These are phyloP conservation scores for Puccinia sorghi DNA, from an alignment of 1,284 basidiomycete species.

Conservation along the genomic window DNA sequence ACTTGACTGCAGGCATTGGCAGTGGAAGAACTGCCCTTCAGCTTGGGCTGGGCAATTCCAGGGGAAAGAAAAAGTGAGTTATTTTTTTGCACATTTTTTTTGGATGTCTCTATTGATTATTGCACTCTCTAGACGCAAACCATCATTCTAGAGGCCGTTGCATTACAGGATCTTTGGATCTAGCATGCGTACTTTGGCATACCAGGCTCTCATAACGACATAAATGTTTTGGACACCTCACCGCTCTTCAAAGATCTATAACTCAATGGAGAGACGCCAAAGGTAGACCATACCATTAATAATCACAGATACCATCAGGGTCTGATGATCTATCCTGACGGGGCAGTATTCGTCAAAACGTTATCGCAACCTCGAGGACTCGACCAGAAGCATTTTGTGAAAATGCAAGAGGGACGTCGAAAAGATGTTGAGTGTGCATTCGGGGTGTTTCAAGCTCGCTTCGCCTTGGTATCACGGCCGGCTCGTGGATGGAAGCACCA, in stretches of 20 bases:
- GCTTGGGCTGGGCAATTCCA: constrained; percentile 24
- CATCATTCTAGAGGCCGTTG: too few species aligned
- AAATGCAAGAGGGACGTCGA: neutral
- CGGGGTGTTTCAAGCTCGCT: neutral
- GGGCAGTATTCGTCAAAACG: constrained; percentile 15
- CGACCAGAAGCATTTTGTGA: neutral
- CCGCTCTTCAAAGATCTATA: too few species aligned
- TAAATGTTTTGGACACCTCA: neutral
- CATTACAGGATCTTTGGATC: too few species aligned
- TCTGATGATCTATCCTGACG: constrained; percentile 28
- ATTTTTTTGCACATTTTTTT: neutral
- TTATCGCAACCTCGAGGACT: constrained; percentile 9
- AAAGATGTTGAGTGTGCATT: constrained; percentile 17
- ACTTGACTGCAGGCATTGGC: constrained; percentile 15
- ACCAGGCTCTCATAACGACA: too few species aligned
- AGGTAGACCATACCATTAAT: neutral
- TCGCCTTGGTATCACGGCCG: neutral
- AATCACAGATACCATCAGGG: neutral
- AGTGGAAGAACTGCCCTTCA: constrained; percentile 31
- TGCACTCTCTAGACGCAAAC: too few species aligned
- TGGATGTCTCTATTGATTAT: neutral
- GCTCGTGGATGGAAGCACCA: constrained; percentile 11
- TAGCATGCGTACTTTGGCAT: too few species aligned
- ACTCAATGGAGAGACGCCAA: neutral
- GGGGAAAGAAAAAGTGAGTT: constrained; percentile 10